A percentile compares a stretch with the other conserved stretches of the same genome.
Evolutionary conservation across 1,284 basidiomycete species (phyloP).

Genomic region (Cutaneotrichosporon sp.): DNA sequence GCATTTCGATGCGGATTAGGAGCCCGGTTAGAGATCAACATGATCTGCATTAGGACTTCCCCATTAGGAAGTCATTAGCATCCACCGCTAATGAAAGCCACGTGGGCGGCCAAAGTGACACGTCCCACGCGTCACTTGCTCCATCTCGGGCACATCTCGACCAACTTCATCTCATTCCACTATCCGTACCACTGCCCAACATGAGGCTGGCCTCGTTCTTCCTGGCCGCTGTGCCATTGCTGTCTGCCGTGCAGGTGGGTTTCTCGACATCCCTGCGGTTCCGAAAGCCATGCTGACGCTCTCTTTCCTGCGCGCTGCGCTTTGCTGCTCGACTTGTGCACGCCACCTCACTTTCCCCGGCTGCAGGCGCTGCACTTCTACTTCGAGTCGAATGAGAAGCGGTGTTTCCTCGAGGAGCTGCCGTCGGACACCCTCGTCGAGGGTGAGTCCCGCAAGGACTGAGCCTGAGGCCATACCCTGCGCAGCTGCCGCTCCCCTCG

Average conservation of each 20-base stretch:
- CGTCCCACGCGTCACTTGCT: background rate
- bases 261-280: background rate
- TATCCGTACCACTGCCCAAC: slow-evolving; percentile 48
- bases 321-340: background rate
- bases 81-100: background rate
- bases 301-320: background rate
- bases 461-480: too few species aligned
- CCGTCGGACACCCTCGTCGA: slow-evolving; percentile 97
- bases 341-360: background rate
- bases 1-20: background rate
- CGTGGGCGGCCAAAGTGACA: background rate
- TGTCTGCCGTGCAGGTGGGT: slow-evolving; percentile 36
- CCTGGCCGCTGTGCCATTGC: slow-evolving; percentile 25
- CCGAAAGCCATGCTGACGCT: background rate
- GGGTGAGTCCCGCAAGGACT: slow-evolving; percentile 59
- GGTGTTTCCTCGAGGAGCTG: slow-evolving; percentile 96
- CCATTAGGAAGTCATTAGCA: too few species aligned
- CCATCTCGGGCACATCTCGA: background rate
- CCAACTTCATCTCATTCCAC: background rate
- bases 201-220: slow-evolving; percentile 31
- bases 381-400: slow-evolving; percentile 83
- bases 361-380: slow-evolving; percentile 80
- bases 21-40: background rate
- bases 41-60: background rate
- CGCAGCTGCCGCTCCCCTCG: background rate